phyloP scores from a whole-genome alignment of 768 basidiomycete genomes.

The Macrolepiota dolichaula region DNA sequence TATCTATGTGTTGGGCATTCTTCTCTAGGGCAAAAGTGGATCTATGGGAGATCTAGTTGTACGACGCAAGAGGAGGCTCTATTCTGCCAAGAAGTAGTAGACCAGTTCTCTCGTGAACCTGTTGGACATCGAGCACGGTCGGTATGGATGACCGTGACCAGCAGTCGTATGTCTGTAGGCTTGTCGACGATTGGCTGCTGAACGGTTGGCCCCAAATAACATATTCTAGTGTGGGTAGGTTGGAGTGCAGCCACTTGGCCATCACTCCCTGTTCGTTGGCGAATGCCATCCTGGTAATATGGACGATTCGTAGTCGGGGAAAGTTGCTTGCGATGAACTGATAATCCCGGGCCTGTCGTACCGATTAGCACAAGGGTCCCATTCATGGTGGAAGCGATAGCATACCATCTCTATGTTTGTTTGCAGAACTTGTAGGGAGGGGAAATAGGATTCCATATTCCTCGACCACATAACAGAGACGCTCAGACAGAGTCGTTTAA shows the following conservation, averaged over 20 bases:
- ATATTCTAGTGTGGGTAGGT: not conserved
- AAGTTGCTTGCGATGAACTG: not conserved
- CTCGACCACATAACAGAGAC: not conserved
- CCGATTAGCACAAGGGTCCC: not conserved
- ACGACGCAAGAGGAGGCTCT: not conserved
- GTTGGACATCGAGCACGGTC: not conserved
- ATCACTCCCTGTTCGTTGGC: not conserved
- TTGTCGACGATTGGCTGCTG: not conserved
- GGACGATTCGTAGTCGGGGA: not conserved
- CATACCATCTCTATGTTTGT: not conserved
- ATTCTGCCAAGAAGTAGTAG: not conserved
- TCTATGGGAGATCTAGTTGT: not conserved
- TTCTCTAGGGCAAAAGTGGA: too few relatives aligned
- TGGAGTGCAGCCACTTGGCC: not conserved
- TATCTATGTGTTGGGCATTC: too few relatives aligned
- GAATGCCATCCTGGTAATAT: not conserved
- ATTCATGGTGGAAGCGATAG: not conserved
- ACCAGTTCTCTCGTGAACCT: not conserved
- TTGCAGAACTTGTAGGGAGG: slow-evolving; percentile 1
- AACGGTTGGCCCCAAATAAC: slow-evolving; percentile 1
- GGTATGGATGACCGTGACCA: not conserved
- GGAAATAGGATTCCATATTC: not conserved
- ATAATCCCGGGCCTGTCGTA: slow-evolving; percentile 1
- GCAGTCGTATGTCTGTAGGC: not conserved
- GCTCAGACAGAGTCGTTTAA: not conserved